A percentile compares a stretch with the other conserved stretches of the same genome.
Conservation (phyloP, 2,329 filamentous ascomycete species). For the Cordyceps tenuipes region DNA sequence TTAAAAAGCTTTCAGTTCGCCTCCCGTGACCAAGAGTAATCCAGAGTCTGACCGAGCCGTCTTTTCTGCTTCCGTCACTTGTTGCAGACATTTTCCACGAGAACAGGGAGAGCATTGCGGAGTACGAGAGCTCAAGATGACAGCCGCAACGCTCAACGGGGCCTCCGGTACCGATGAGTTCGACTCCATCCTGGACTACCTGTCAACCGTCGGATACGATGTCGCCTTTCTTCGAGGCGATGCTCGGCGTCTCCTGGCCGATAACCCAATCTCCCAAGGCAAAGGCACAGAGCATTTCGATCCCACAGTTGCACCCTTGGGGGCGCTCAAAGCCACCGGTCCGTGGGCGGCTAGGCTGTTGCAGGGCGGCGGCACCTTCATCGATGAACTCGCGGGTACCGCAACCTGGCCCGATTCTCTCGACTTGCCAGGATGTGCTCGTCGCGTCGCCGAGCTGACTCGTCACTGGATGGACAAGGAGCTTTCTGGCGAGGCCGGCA, state of each 20-base stretch:
- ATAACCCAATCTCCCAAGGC: not conserved
- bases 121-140: not conserved
- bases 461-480: not conserved
- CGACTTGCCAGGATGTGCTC: not conserved
- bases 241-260: not conserved
- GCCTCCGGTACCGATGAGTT: not conserved
- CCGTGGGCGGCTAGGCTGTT: not conserved
- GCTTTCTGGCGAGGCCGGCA: not conserved
- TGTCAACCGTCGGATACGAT: not conserved
- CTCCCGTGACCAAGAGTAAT: too few species aligned
- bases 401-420: not conserved
- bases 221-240: not conserved
- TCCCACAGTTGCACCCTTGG: not conserved
- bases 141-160: not conserved
- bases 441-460: not conserved
- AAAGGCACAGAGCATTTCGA: not conserved
- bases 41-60: too few species aligned
- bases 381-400: not conserved
- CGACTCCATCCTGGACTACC: not conserved
- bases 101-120: not conserved
- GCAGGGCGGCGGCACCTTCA: not conserved
- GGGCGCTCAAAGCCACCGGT: not conserved
- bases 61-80: too few species aligned
- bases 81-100: too few species aligned
- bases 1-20: too few species aligned